Evolutionary conservation across 192 early-diverging fungal species (phyloP), one percentile per base, ranked within the genome.

Genomic region (Backusella morwellensis): DNA sequence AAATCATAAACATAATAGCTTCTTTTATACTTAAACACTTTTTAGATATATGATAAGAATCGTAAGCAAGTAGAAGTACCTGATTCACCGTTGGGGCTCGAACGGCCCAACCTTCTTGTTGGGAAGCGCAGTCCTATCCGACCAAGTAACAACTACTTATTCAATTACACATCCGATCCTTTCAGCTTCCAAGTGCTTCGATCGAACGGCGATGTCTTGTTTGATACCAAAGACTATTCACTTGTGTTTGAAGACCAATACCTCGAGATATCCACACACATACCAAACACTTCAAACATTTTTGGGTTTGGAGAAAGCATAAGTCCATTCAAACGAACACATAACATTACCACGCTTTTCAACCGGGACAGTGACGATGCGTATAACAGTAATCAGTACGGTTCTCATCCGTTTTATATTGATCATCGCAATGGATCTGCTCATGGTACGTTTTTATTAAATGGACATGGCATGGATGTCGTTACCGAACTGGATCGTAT

Each of bases 381-480:
- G 9, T 70, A 34, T 15, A 42, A 50, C 17, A 34, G 56, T 21
- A 92, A 92, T 52, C 72, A 86, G 35, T 93, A 93, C 69, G 91
- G 92, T n/a, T 82, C 85, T 19, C 92, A 93, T 68, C 84, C 91
- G 0, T 84, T 89, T 73, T 88, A 92, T 75, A 80, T 91, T 54
- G 92, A 93, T 81, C 81, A 90, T 52, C 85, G 89, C 12, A 71
- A 87, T 0, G 86, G 86, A 6, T 66, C 72, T 35, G 83, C 86
- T 35, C 88, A 89, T 42, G 87, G 86, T 41, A 77, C 73, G 0
- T 90, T 90, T 52, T 59, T 93, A 66, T 77, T 88, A 68, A 91
- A 88, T 70, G 86, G 86, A n/a, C 88, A 93, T 47, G 92, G 91
- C 7, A 91, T 93, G 91, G 92, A 93, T 76, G 82, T 93, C 40